Evolutionary conservation across 2,329 filamentous ascomycete species (phyloP), one percentile per base, ranked within the genome.

Genomic region (Xenosphaeropsis pyriputrescens): DNA sequence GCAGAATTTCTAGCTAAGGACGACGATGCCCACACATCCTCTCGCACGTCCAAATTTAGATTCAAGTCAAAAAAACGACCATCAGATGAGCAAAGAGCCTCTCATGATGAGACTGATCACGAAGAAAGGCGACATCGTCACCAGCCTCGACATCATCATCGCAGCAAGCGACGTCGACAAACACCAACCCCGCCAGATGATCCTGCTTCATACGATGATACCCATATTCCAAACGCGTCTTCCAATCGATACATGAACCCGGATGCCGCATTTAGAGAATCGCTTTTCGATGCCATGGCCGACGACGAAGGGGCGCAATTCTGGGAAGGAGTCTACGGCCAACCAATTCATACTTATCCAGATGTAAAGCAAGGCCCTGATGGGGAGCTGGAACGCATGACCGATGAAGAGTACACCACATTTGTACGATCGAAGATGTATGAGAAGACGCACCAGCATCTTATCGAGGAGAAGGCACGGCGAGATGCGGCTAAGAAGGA

Each of bases 261-360:
- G 0, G 78, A 85, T 31, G 65, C 70, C 0, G 85, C 89, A 1
- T 98, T 98, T 57, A 79, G 85, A 19, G 85, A 93, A 57, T 94
- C 86, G 1, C 76, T 98, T 5, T 96, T 96, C 61, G 91, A 98
- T 57, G 91, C 91, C 22, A 79, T 98, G 59, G 89, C 86, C 29
- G 91, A 98, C 58, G 89, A 96, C 54, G 91, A 98, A 60, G 91
- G 89, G 34, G 91, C 91, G 2, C 73, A 77, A 6, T 98, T 91
- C 62, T 98, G 91, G 91, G 81, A 95, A 57, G 75, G 75, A 13
- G 84, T 98, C n/a, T 98, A 96, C 59, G 88, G 86, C 1, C 89
- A 96, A 56, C 89, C 91, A 0, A 81, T 96, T 36, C 86, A 95
- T 58, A 72, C 75, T 6, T 95, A 93, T 18, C 65, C 67, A 0